Percentiles rank a stretch among this genome's conserved stretches.
Evolutionary conservation across 2,329 filamentous ascomycete species (phyloP).

Genomic region (Aurifilum marmelostoma): DNA sequence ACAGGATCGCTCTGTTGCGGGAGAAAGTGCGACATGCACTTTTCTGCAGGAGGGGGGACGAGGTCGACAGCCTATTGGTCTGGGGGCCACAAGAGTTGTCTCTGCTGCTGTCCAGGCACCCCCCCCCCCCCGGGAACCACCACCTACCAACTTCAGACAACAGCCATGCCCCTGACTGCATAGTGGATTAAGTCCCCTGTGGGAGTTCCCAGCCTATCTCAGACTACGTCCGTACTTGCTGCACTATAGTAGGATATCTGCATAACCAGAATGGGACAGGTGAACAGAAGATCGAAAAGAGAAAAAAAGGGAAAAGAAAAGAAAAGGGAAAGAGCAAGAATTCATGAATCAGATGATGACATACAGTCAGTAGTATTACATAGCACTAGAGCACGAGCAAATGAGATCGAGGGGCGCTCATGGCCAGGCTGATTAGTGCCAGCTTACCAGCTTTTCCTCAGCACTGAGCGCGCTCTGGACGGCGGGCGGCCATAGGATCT

Average conservation of each 20-base stretch:
- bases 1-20: neutral
- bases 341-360: neutral
- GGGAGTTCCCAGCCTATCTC: neutral
- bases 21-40: constrained; percentile 15
- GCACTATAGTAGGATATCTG: too few species aligned
- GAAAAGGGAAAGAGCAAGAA: neutral
- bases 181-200: neutral
- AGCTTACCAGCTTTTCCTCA: too few species aligned
- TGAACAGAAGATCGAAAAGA: too few species aligned
- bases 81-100: constrained; percentile 8
- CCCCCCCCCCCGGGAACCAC: constrained; percentile 11
- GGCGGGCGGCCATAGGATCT: neutral
- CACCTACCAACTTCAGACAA: constrained; percentile 13
- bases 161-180: constrained; percentile 6
- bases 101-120: too few species aligned
- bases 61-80: constrained; percentile 18
- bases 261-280: too few species aligned
- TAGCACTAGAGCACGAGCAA: neutral
- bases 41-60: constrained; percentile 8
- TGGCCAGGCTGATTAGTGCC: too few species aligned
- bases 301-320: neutral
- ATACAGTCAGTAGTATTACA: too few species aligned
- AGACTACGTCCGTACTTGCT: neutral
- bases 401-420: neutral
- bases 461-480: constrained; percentile 6